Conservation (phyloP, 2,329 filamentous ascomycete genomes). For the Trichothecium sympodiale region DNA sequence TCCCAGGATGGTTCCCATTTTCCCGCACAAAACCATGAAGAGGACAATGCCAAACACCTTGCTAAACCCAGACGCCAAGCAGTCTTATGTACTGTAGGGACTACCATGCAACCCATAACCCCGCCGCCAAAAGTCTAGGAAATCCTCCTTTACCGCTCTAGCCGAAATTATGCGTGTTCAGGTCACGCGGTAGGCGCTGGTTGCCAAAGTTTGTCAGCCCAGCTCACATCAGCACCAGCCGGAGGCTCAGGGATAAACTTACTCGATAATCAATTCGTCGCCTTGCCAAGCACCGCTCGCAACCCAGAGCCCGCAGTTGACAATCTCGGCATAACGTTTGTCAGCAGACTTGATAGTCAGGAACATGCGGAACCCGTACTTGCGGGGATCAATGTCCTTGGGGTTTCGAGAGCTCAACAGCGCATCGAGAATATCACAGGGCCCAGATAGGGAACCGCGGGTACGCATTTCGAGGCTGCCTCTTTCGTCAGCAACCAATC, state of each 20-base stretch:
- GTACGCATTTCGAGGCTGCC: slow-evolving; percentile 31
- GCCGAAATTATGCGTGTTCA: slow-evolving; percentile 8
- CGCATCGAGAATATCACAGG: slow-evolving; percentile 29
- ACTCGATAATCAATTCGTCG: slow-evolving; percentile 35
- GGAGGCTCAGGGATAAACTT: slow-evolving; percentile 10
- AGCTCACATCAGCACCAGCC: not conserved
- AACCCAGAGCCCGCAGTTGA: slow-evolving; percentile 39
- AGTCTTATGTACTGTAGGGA: no score
- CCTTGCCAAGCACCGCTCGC: slow-evolving; percentile 35
- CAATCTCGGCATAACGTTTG: slow-evolving; percentile 34
- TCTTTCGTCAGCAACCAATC: no score
- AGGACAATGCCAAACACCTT: no score
- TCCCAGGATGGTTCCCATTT: no score
- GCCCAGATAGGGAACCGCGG: slow-evolving; percentile 34
- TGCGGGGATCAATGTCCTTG: slow-evolving; percentile 27
- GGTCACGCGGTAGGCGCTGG: slow-evolving; percentile 22
- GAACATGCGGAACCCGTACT: slow-evolving; percentile 37
- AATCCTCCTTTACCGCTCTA: no score
- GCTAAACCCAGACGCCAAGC: no score
- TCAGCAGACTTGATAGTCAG: slow-evolving; percentile 39
- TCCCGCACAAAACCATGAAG: no score
- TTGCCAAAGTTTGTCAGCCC: slow-evolving; percentile 1
- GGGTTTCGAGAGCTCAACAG: slow-evolving; percentile 24
- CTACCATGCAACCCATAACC: no score
- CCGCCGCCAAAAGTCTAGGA: no score